These are phyloP conservation scores for Boletus rubropictus DNA, from an alignment of 768 basidiomycete genomes.

Conservation along the genomic window DNA sequence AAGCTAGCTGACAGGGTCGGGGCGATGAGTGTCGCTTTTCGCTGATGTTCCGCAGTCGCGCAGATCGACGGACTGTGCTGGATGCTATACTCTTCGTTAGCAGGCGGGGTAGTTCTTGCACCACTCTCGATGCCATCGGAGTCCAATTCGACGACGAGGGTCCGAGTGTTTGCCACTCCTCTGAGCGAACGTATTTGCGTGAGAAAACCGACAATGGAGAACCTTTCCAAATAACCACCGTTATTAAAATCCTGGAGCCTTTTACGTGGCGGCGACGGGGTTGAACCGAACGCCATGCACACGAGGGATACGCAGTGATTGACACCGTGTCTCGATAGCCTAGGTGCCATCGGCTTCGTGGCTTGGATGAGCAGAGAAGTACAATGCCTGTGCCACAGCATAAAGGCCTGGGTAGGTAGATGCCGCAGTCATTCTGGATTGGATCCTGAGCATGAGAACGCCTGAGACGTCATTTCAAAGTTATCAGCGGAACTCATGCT, in stretches of 20 bases:
- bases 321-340: neutral
- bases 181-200: too few species aligned
- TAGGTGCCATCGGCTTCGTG: too few species aligned
- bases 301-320: too few species aligned
- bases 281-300: too few species aligned
- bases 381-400: neutral
- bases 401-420: too few species aligned
- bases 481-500: neutral
- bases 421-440: too few species aligned
- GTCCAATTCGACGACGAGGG: neutral
- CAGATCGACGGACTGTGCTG: slow-evolving; percentile 18
- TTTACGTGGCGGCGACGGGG: too few species aligned
- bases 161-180: too few species aligned
- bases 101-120: slow-evolving; percentile 10
- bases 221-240: neutral
- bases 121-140: slow-evolving; percentile 16
- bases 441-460: slow-evolving; percentile 1
- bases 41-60: slow-evolving; percentile 11
- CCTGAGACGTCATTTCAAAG: neutral
- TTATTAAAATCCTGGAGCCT: too few species aligned
- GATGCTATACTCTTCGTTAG: slow-evolving; percentile 25
- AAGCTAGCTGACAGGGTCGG: slow-evolving; percentile 13
- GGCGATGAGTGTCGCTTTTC: slow-evolving; percentile 1
- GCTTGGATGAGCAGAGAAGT: neutral
- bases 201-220: slow-evolving; percentile 8